phyloP scores from a whole-genome alignment of 345 rosid species.

The Ceriops decandra region DNA sequence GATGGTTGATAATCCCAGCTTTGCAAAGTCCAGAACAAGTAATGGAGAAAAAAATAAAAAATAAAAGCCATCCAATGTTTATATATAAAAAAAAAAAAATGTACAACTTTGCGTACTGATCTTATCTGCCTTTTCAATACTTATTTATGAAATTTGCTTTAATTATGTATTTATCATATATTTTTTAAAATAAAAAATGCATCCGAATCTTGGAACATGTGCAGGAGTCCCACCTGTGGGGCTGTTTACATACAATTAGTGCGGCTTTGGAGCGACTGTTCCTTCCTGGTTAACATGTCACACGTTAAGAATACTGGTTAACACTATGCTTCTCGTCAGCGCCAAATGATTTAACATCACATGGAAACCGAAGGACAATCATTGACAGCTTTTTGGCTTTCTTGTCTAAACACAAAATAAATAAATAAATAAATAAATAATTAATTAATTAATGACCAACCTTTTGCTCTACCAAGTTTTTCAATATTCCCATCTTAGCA shows the following conservation, averaged over 20 bases:
- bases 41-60: too few species aligned
- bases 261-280: slow-evolving; percentile 8
- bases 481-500: background rate
- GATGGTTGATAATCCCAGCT: too few species aligned
- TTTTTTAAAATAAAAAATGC: too few species aligned
- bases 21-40: too few species aligned
- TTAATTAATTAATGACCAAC: background rate
- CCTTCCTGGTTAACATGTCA: background rate
- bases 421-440: background rate
- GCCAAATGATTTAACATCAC: slow-evolving; percentile 22
- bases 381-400: slow-evolving; percentile 32
- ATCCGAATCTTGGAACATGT: too few species aligned
- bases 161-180: too few species aligned
- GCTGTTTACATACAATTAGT: background rate
- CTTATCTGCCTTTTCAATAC: too few species aligned
- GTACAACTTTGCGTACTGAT: too few species aligned
- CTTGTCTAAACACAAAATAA: background rate
- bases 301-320: slow-evolving; percentile 2
- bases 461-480: slow-evolving; percentile 1
- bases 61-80: too few species aligned
- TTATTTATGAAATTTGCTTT: too few species aligned
- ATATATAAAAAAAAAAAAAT: too few species aligned
- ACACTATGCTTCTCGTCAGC: background rate
- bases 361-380: slow-evolving; percentile 29
- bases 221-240: background rate